Conservation (phyloP, 1,284 basidiomycete species). For the Coriolopsis trogii region DNA sequence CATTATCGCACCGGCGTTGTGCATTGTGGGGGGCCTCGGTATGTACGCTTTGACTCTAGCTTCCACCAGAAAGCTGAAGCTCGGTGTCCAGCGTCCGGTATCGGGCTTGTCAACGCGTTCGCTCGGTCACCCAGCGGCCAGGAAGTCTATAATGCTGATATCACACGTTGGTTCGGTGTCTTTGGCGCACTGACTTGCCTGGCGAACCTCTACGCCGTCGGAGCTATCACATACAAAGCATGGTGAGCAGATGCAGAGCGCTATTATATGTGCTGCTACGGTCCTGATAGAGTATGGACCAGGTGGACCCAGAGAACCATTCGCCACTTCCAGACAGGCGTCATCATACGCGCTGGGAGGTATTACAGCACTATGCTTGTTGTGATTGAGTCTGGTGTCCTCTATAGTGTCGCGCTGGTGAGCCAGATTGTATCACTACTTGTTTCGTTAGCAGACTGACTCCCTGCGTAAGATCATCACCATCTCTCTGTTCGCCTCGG, state of each 20-base stretch:
- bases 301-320: not conserved
- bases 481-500: not conserved
- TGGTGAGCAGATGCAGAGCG: constrained; percentile 1
- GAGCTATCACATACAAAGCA: constrained; percentile 1
- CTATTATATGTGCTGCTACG: not conserved
- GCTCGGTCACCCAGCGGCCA: not conserved
- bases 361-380: not conserved
- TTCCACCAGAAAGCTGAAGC: not conserved
- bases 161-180: not conserved
- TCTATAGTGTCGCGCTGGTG: constrained; percentile 1
- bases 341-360: not conserved
- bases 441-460: no score
- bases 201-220: constrained; percentile 3
- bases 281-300: not conserved
- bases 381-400: not conserved
- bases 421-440: not conserved
- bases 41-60: not conserved
- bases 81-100: not conserved
- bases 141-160: not conserved
- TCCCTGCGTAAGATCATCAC: not conserved
- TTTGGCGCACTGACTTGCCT: constrained; percentile 3
- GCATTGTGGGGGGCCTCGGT: not conserved
- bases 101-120: not conserved
- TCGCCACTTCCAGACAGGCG: not conserved
- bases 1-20: not conserved